Conservation (phyloP, 2,329 filamentous ascomycete genomes). For the Chlorencoelia australis region DNA sequence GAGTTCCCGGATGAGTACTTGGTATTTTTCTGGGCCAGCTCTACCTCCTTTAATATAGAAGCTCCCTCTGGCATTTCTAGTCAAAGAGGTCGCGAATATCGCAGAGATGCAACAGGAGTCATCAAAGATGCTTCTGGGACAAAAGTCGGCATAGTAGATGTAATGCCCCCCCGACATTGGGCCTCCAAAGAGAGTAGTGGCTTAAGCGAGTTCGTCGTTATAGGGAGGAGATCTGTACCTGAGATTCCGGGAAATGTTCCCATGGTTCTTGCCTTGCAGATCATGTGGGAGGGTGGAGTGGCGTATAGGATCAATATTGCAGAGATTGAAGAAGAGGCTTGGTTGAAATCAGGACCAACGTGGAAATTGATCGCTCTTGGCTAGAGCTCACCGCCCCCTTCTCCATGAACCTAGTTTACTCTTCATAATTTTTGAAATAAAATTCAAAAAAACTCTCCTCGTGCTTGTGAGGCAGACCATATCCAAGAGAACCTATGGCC, state of each 20-base stretch:
- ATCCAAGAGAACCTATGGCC: no score
- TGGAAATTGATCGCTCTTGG: background rate
- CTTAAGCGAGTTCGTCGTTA: background rate
- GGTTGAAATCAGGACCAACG: background rate
- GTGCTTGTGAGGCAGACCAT: no score
- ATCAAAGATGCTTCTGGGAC: no score
- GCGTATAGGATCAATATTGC: background rate
- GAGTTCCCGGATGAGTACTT: no score
- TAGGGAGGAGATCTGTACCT: background rate
- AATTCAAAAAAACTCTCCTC: no score
- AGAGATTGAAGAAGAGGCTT: background rate
- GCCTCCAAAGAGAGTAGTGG: background rate
- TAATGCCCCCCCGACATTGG: background rate
- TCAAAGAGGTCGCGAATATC: no score
- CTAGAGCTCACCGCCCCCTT: background rate
- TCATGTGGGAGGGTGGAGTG: background rate
- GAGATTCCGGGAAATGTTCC: background rate
- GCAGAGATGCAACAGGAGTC: no score
- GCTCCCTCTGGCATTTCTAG: no score
- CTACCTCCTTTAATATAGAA: no score
- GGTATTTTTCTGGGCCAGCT: no score
- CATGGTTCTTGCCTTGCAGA: background rate
- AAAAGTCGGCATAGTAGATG: background rate
- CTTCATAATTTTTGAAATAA: no score
- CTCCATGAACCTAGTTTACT: no score